phyloP scores from a whole-genome alignment of 768 basidiomycete genomes.

The Agrocybe chaxingu region DNA sequence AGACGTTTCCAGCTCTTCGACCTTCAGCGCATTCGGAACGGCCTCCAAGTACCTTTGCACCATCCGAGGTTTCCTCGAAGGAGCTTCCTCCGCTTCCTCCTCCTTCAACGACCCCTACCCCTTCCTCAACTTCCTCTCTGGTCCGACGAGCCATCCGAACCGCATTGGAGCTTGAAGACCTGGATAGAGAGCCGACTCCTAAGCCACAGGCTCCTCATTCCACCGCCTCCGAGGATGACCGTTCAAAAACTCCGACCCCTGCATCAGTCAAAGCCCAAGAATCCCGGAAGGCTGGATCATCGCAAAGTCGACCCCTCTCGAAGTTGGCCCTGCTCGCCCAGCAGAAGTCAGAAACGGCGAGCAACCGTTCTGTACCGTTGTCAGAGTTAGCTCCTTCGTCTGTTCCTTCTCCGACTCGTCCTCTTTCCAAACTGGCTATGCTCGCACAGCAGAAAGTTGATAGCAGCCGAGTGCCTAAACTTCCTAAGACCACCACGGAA shows the following conservation, averaged over 20 bases:
- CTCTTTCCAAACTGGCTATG: conserved; percentile 70
- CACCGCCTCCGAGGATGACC: conserved; percentile 9
- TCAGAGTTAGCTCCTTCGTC: conserved; percentile 21
- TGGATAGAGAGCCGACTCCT: conserved; percentile 33
- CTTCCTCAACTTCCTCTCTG: conserved; percentile 54
- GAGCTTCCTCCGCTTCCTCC: conserved; percentile 22
- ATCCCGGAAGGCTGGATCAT: conserved; percentile 4
- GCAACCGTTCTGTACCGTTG: conserved; percentile 19
- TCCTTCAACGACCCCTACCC: conserved; percentile 17
- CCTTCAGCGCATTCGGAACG: conserved; percentile 58
- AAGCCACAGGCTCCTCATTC: conserved; percentile 17
- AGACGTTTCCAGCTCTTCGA: conserved; percentile 69
- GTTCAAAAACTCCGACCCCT: conserved; percentile 22
- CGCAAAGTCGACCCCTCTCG: conserved; percentile 19
- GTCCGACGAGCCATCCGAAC: conserved; percentile 64
- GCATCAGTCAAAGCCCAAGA: not conserved
- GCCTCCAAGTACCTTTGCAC: conserved; percentile 22
- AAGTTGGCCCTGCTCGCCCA: conserved; percentile 69
- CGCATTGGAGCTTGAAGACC: conserved; percentile 61
- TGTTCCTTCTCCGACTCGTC: conserved; percentile 23
- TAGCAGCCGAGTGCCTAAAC: conserved; percentile 41
- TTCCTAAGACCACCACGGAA: conserved; percentile 53
- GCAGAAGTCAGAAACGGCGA: conserved; percentile 36
- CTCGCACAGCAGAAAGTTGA: conserved; percentile 61
- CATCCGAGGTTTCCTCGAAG: conserved; percentile 28